Base-by-base conservation (phyloP, 225 moss, liverwort and hornwort genomes). In the Antitrichia curtipendula region DNA sequence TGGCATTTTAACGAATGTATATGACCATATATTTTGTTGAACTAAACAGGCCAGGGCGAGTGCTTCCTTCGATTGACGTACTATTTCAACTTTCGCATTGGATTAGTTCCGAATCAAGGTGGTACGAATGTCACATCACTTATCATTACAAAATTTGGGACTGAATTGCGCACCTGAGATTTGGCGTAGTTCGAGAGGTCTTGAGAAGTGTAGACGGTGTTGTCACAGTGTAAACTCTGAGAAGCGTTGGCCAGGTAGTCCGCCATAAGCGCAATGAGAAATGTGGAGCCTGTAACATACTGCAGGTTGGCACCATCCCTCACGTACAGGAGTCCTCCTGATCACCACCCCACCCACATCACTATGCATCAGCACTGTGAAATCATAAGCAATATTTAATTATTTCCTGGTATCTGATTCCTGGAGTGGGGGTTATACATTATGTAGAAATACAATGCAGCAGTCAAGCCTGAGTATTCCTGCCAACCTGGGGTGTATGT, bases 231-330 rank as follows among this genome's bases (percentile, higher is more conserved):
- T 25, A 97, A 31, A 28, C 54, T 87, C 47, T 75, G 82, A 63
- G 87, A 89, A 49, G 88, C 89, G 32, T 89, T 85, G 69, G 86
- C 73, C 45, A 94, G 75, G 75, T 91, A 93, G 60, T 93, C 95
- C 25, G 94, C 88, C 45, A 84, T 92, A 22, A 95, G 88, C 50
- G 90, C 89, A 52, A 95, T 85, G 72, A 97, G 89, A 60, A 93
- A 95, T 12, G 97, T 90, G 85, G 95, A 90, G 50, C 92, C 95
- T 34, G 95, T 94, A 41, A 94, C 95, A 72, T 97, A 97, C 78
- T 97, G 97, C n/a, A 95, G 89, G 80, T 96, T 97, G 89, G 96
- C 94, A 22, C 96, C 96, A 21, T 94, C 93, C 64, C 96, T 91
- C 34, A 95, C 87, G 59, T 95, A 97, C 45, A 95, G 60, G 56